phyloP scores from a whole-genome alignment of 2,329 filamentous ascomycete species.

The Pseudocercospora cruenta region DNA sequence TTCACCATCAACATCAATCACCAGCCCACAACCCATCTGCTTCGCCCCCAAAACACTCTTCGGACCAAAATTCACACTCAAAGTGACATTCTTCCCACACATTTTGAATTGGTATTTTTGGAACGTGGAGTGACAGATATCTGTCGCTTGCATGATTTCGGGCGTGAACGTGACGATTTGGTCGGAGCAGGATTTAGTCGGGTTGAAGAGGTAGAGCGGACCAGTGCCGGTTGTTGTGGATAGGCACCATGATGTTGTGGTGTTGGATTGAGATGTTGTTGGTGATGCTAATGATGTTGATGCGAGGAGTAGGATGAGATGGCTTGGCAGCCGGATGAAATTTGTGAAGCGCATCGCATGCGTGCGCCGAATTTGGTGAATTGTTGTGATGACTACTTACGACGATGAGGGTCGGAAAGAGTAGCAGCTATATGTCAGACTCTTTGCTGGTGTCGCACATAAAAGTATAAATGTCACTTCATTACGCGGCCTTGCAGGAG shows the following conservation, averaged over 20 bases:
- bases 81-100: not conserved
- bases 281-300: not conserved
- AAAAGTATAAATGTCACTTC: not conserved
- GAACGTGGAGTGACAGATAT: not conserved
- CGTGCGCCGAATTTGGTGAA: no score
- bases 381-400: not conserved
- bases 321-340: not conserved
- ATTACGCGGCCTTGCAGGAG: slow-evolving; percentile 4
- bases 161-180: slow-evolving; percentile 2
- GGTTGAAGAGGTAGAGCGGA: slow-evolving; percentile 2
- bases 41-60: not conserved
- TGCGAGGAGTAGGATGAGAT: not conserved
- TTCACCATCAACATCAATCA: not conserved
- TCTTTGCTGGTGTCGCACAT: not conserved
- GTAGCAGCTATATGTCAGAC: not conserved
- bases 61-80: not conserved
- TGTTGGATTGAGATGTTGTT: not conserved
- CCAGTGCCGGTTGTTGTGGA: not conserved
- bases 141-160: not conserved
- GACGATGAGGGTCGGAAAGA: not conserved
- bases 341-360: not conserved
- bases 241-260: not conserved
- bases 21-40: not conserved
- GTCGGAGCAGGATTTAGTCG: not conserved
- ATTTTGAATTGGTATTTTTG: not conserved